phyloP scores from a whole-genome alignment of 805 yeast species.

The Hanseniaspora singularis region DNA sequence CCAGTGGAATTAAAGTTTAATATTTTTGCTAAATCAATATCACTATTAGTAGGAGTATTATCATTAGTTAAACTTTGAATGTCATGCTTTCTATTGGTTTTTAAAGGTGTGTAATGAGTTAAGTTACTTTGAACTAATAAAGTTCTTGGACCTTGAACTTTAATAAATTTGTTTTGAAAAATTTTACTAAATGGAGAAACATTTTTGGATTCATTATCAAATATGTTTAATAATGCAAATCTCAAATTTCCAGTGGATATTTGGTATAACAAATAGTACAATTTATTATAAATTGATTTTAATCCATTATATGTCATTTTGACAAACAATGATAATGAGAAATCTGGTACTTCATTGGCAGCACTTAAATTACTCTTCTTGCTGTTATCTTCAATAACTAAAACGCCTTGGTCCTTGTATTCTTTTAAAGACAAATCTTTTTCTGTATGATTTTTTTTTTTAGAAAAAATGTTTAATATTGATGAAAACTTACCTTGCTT shows the following conservation, averaged over 20 bases:
- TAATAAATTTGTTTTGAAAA: constrained; percentile 18
- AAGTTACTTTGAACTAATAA: constrained; percentile 25
- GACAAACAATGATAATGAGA: constrained; percentile 18
- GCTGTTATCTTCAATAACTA: constrained; percentile 1
- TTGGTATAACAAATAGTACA: constrained; percentile 15
- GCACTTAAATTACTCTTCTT: not conserved
- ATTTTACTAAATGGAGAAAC: constrained; percentile 1
- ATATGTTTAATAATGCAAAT: constrained; percentile 2
- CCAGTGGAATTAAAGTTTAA: constrained; percentile 6
- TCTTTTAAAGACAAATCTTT: no score
- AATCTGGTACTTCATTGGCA: constrained; percentile 17
- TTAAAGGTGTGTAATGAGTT: constrained; percentile 8
- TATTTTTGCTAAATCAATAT: not conserved
- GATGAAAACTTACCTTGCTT: not conserved
- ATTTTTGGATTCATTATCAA: not conserved
- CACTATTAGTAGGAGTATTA: constrained; percentile 7
- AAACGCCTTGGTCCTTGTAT: not conserved
- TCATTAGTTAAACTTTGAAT: constrained; percentile 11
- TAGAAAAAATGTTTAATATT: not conserved
- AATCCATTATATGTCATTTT: constrained; percentile 16
- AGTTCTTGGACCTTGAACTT: constrained; percentile 28
- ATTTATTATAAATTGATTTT: not conserved
- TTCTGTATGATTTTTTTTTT: not conserved
- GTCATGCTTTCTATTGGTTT: not conserved
- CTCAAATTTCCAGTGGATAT: constrained; percentile 10